Evolutionary conservation across 1,139 yeast genomes (phyloP).

Genomic region (Yamadazyma conglobata): DNA sequence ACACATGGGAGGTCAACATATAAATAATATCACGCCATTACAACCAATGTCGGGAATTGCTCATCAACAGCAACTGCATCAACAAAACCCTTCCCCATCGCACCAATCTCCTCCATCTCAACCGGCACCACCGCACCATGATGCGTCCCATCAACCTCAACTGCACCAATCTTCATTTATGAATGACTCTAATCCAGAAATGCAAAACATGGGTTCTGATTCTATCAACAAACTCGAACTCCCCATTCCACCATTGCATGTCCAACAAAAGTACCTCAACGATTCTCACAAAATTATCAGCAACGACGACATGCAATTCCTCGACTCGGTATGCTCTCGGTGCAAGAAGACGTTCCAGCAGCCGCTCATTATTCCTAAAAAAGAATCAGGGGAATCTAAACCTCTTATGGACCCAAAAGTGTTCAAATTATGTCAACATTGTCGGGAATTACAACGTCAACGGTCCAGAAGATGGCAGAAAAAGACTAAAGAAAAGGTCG

Average conservation of each 20-base stretch:
- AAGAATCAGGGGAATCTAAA: constrained; percentile 16
- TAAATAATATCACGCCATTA: not conserved
- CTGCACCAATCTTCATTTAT: too few relatives aligned
- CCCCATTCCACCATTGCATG: constrained; percentile 46
- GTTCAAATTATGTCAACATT: constrained; percentile 59
- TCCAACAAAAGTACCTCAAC: constrained; percentile 33
- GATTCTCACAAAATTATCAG: constrained; percentile 24
- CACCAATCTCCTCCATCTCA: constrained; percentile 1
- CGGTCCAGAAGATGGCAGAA: constrained; percentile 63
- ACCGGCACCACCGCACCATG: not conserved
- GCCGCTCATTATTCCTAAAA: constrained; percentile 38
- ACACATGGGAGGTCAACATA: too few relatives aligned
- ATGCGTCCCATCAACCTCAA: not conserved
- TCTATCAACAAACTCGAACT: constrained; percentile 19
- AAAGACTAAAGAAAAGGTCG: constrained; percentile 55
- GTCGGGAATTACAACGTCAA: constrained; percentile 61
- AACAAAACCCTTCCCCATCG: not conserved
- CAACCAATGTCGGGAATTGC: too few relatives aligned
- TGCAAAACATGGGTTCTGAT: not conserved
- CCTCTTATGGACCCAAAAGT: constrained; percentile 43
- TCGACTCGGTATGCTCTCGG: constrained; percentile 42
- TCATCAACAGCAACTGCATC: too few relatives aligned
- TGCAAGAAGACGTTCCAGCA: constrained; percentile 59
- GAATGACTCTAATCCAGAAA: not conserved
- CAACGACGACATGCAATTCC: constrained; percentile 9